Base-by-base conservation (phyloP, 1,139 yeast species). In the Casaregolazyma lundiana region DNA sequence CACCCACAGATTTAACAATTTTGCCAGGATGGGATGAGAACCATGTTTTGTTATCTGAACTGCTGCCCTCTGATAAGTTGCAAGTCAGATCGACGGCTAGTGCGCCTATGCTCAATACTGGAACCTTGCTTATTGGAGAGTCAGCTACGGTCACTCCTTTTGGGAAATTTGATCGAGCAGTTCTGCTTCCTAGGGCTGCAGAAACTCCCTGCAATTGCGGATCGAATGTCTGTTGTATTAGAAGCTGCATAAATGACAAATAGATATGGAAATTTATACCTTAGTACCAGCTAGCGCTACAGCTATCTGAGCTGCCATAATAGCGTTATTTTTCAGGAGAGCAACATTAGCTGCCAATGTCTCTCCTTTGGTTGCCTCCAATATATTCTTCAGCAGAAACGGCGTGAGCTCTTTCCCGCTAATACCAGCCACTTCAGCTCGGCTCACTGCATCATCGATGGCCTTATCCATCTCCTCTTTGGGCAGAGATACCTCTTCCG, bases 371-470 rank as follows among this genome's bases (percentile, higher is more conserved):
- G 95, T 86, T 22, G 73, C 75, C 47, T 72, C 68, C 50, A 89
- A 84, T 45, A 88, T 81, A 51, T 75, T 76, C 35, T 73, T 67
- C 45, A 88, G 73, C 54, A 88, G 66, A 58, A 80, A 89, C 11
- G 97, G 97, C 0, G 96, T 88, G 46, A 83, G 69, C 6, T 78
- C 76, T 62, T 89, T 89, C 11, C 97, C 97, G 7, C 56, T 52
- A 15, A 88, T 71, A 0, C 81, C 81, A 36, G 62, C 54, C 6
- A 52, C 44, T n/a, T 66, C 69, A 1, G 95, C 95, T 45, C 77
- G 79, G 2, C 48, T 52, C 42, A 76, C 72, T 0, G 96, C 90
- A 5, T 70, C 66, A 5, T 71, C 73, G 45, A 88, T 85, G 26
- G 85, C 72, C 0, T 54, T 60, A 48, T 72, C 72, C 32, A 88